phyloP scores from a whole-genome alignment of 805 yeast genomes.

The Zygosaccharomyces bailii region DNA sequence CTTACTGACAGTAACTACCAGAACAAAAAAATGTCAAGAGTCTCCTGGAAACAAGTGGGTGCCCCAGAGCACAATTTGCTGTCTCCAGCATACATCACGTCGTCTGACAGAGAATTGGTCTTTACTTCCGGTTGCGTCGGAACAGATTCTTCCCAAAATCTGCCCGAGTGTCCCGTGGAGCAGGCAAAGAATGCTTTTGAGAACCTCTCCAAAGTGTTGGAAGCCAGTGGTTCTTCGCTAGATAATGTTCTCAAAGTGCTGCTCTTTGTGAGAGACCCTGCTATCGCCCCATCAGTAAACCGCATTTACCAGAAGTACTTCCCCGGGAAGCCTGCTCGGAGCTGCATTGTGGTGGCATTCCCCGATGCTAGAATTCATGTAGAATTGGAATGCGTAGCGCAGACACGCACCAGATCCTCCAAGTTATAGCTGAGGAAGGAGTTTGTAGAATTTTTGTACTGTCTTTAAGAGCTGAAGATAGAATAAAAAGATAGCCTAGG shows the following conservation, averaged over 20 bases:
- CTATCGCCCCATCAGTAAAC: slow-evolving; percentile 43
- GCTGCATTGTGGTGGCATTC: slow-evolving; percentile 49
- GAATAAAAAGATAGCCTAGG: no score
- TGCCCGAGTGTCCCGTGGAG: slow-evolving; percentile 42
- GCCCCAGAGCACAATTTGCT: slow-evolving; percentile 32
- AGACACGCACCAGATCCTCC: background rate
- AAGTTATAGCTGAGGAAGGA: background rate
- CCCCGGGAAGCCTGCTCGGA: slow-evolving; percentile 50
- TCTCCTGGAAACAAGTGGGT: slow-evolving; percentile 38
- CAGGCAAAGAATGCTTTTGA: slow-evolving; percentile 47
- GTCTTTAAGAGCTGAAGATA: no score
- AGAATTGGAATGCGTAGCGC: slow-evolving; percentile 50
- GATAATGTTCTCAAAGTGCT: slow-evolving; percentile 49
- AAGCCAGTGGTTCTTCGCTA: slow-evolving; percentile 44
- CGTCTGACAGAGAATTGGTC: slow-evolving; percentile 40
- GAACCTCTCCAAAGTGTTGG: slow-evolving; percentile 42
- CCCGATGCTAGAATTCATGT: slow-evolving; percentile 49
- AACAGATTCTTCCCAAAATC: slow-evolving; percentile 39
- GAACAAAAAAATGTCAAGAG: slow-evolving; percentile 19
- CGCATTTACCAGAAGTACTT: slow-evolving; percentile 45
- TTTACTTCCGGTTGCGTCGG: slow-evolving; percentile 50
- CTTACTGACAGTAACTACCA: background rate
- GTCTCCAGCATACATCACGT: slow-evolving; percentile 39
- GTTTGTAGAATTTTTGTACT: background rate
- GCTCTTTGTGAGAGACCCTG: slow-evolving; percentile 44